Base-by-base conservation (phyloP, 495 filamentous ascomycete species). In the Aspergillus ellipticus region DNA sequence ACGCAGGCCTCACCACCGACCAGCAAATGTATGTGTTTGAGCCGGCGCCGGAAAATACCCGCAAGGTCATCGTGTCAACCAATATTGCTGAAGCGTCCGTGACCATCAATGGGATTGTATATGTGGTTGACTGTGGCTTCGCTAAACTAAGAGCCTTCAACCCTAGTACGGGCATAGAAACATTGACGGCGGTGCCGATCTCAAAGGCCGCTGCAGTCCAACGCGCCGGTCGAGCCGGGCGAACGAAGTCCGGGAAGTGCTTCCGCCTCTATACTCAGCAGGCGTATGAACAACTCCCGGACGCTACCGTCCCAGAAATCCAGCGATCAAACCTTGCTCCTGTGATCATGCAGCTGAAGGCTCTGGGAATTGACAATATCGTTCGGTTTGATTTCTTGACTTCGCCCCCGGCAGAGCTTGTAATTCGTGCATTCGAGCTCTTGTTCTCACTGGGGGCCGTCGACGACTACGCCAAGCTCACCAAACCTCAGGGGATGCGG, bases 31-130 rank as follows among this genome's bases (percentile, higher is more conserved):
- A 90, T 55, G 89, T 97, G 47, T 97, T 98, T 58, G 92, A 96
- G 59, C 82, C 87, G 42, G 79, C 94, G 8, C 89, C 90, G 10
- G 88, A 89, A 58, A 91, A 92, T 58, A 87, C 85, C 20, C 78
- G 94, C 13, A 98, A 97, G 67, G 89, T 96, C 29, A 88, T 98
- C 42, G 85, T 98, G 56, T 90, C 89, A 3, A 97, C 94, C 45
- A 97, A 97, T 67, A 97, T 98, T 58, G 90, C 94, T 31, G 94
- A 98, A 74, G 95, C 94, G 17, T 93, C 88, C 0, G 84, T 98
- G 15, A 98, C 94, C 7, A 96, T 98, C 42, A 88, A 95, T 54
- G 92, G 90, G 5, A 90, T 97, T 58, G 85, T 90, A 45, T 97
- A 92, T 64, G 93, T 98, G 16, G 80, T 97, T 49, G 94, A 98